Base-by-base conservation (phyloP, 139 green algal species). In the Penium margaritaceum region DNA sequence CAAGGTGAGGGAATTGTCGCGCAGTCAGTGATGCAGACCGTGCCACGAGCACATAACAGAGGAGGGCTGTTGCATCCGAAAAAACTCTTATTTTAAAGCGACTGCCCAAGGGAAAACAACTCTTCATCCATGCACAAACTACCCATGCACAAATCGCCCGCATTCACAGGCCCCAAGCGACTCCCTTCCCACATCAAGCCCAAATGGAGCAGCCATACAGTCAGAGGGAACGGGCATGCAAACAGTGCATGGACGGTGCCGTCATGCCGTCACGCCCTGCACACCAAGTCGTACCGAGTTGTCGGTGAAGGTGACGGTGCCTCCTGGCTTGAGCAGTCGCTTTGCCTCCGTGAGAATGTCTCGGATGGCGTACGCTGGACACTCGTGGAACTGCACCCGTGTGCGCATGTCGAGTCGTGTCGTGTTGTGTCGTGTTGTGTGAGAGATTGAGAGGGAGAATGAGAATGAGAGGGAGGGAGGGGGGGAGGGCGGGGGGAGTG, bases 231-330 rank as follows among this genome's bases (percentile, higher is more conserved):
- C 30, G 3, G 34, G 17, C 17, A 2, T 32, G 2, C 19, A 29
- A 43, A 43, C 1, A 30, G 19, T 34, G 12, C 55, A 38, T 6
- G 55, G 5, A 12, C 2, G 24, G 55, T n/a, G 55, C 2, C 21
- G 24, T 5, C 5, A 63, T 34, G 55, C 14, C 3, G 2, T 24
- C 21, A 39, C 12, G 15, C 14, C 5, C 24, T 27, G 29, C 51
- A 32, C 1, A 3, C 2, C 27, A 39, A 27, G 7, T 24, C 71
- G 67, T 1, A 74, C 62, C 6, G 71, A 91, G 85, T 92, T 95
- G 82, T 96, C 91, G 0, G 84, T 83, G 30, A 96, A 80, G 15
- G 81, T 51, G 32, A 95, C 21, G 12, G 85, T 70, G 30, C 91
- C 91, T 5, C 89, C 88, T 0, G 88, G 87, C 41, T 78, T 74